Base-by-base conservation (phyloP, 2,329 filamentous ascomycete genomes). In the Zymoseptoria passerinii region DNA sequence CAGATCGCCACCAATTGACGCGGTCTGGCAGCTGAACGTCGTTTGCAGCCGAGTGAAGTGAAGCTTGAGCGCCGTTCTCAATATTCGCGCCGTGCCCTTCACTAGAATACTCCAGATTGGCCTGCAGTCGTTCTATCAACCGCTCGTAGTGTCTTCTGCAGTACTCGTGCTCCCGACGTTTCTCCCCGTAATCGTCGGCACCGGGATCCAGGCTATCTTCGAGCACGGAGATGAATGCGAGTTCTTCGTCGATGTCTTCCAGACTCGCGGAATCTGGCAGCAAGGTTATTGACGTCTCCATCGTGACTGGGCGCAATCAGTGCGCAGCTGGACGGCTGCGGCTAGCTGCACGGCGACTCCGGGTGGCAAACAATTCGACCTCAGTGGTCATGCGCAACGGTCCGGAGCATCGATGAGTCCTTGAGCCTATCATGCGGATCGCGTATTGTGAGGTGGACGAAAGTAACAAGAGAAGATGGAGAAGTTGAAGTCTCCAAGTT, bases 211-310 rank as follows among this genome's bases (percentile, higher is more conserved):
- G 66, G 6, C 61, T 69, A 7, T 65, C 60, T 5, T 72, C 65
- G 2, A 72, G 59, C 7, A 71, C 65, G 29, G 64, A 58, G 13
- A 66, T 64, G 58, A 73, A 72, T 5, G 63, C 54, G 27, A 74
- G 60, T 28, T 74, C 71, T n/a, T 73, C 70, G 35, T 67, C 65
- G 51, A 72, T 59, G 28, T 67, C 67, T n/a, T 68, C 55, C 28
- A 51, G 48, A 28, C 58, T 58, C 16, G 62, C 54, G 10, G 50
- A 28, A 18, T 27, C 23, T 9, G 50, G 50, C 50, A 52, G 28
- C 19, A 52, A 23, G 29, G 35, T 16, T 44, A 44, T 44, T 6
- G 35, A 44, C 35, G 35, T 44, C 35, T 44, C 35, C 35, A 44
- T 44, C 35, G 35, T 44, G 35, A 44, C 35, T 44, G 35, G n/a